A percentile compares a stretch with the other conserved stretches of the same genome.
Evolutionary conservation across 176 grass and related monocot genomes (phyloP).

Genomic region (Avena insularis): DNA sequence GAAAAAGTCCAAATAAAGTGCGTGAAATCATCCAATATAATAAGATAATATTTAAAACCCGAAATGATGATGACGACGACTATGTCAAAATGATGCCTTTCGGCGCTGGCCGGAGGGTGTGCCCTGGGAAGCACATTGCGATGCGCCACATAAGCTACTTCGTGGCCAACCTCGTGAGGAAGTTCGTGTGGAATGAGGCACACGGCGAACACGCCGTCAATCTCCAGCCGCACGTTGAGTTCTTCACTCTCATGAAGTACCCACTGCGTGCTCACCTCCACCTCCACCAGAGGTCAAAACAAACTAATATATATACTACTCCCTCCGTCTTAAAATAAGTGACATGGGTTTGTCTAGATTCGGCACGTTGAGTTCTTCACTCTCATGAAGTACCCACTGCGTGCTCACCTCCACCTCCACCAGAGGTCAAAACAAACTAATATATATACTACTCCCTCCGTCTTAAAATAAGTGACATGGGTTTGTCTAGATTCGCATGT

Average conservation of each 20-base stretch:
- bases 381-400: conserved; percentile 7
- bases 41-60: neutral
- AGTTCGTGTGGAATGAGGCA: conserved; percentile 9
- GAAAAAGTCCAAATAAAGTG: too few relatives aligned
- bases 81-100: conserved; percentile 39
- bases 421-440: too few relatives aligned
- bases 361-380: neutral
- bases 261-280: conserved; percentile 5
- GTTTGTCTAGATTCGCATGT: too few relatives aligned
- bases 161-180: neutral
- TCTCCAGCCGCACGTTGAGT: neutral
- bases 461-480: too few relatives aligned
- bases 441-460: too few relatives aligned
- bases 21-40: too few relatives aligned
- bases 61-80: neutral
- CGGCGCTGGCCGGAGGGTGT: conserved; percentile 24
- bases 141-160: conserved; percentile 29
- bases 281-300: too few relatives aligned
- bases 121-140: neutral
- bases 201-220: neutral
- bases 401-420: neutral
- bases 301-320: too few relatives aligned
- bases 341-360: too few relatives aligned
- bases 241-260: conserved; percentile 15
- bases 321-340: too few relatives aligned